Evolutionary conservation across 331 rosid genomes (phyloP).

Genomic region (Spiraea crenata): DNA sequence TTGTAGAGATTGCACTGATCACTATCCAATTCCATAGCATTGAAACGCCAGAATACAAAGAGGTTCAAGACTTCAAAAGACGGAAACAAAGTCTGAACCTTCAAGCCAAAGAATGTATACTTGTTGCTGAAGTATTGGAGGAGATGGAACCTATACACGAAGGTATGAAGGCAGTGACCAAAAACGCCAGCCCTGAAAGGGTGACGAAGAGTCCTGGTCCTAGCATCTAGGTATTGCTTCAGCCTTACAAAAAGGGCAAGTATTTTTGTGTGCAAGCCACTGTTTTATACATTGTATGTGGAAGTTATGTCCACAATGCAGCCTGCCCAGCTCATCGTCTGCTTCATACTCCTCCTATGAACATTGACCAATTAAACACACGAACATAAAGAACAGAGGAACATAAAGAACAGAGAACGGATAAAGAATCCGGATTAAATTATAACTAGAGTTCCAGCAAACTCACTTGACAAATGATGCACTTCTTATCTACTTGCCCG

Average conservation of each 20-base stretch:
- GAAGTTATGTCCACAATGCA: conserved; percentile 76
- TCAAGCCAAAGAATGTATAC: conserved; percentile 47
- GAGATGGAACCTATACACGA: conserved; percentile 61
- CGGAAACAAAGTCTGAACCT: conserved; percentile 23
- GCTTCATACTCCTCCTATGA: conserved; percentile 83
- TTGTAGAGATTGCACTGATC: conserved; percentile 15
- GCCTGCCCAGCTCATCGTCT: conserved; percentile 82
- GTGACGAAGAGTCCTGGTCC: conserved; percentile 7
- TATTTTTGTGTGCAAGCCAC: conserved; percentile 85
- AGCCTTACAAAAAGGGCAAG: conserved; percentile 88
- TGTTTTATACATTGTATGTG: conserved; percentile 76
- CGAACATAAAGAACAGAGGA: not conserved
- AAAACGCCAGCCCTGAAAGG: not conserved
- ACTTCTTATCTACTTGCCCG: conserved; percentile 54
- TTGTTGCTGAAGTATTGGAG: conserved; percentile 38
- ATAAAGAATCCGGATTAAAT: not conserved
- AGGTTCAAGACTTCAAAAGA: conserved; percentile 32
- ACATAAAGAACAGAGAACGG: not conserved
- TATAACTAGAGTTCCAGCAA: not conserved
- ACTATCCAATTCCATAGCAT: conserved; percentile 7
- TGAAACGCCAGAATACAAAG: conserved; percentile 20
- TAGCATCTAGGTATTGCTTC: conserved; percentile 52
- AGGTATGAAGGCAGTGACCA: conserved; percentile 13
- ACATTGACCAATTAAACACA: not conserved
- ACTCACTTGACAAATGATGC: conserved; percentile 91